Evolutionary conservation across 371 early-diverging fungal species (phyloP), one percentile per base, ranked within the genome.

Genomic region (Rhizomucor pusillus): DNA sequence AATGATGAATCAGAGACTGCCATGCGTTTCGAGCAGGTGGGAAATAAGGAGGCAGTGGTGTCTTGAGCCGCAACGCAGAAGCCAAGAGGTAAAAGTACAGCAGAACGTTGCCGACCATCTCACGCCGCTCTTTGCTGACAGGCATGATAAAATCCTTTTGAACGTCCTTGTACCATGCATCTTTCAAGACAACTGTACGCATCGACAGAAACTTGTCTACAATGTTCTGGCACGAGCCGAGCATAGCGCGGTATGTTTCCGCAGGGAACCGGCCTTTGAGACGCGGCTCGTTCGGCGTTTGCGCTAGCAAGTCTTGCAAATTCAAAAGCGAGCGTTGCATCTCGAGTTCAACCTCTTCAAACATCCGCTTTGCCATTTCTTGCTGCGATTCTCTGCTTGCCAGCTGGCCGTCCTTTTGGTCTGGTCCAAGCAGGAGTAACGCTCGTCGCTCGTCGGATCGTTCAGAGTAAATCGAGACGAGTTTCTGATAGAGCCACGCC

Each of bases 201-300:
- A 89, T 84, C 0, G 89, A 79, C 36, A 89, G 44, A 45, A 91
- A 82, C 29, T 81, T 73, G 65, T 92, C 91, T 29, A 91, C 64
- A 48, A 93, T 78, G 16, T 84, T 85, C 57, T 90, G 88, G 58
- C 89, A 86, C 13, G 87, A 82, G 1, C 61, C 66, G 6, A 91
- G 65, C 66, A 92, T 86, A 14, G 72, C 69, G 19, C 75, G 70
- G 54, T 93, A 93, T 0, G 84, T 79, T 0, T 52, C 65, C 0
- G 73, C 67, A 0, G 94, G 94, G 52, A 90, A 93, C 5, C 85
- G 77, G 3, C 94, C 94, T 66, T 90, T 91, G 19, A 92, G 68
- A 43, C 94, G 83, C 0, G 92, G 92, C 65, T 93, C 94, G 45
- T 90, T 90, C 7, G 83, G 83, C 10, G 92, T 89, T 46, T 88